Percentiles rank a stretch among this genome's conserved stretches.
These are phyloP conservation scores for Lachnellula cervina DNA, from an alignment of 2,329 filamentous ascomycete species.

Conservation along the genomic window DNA sequence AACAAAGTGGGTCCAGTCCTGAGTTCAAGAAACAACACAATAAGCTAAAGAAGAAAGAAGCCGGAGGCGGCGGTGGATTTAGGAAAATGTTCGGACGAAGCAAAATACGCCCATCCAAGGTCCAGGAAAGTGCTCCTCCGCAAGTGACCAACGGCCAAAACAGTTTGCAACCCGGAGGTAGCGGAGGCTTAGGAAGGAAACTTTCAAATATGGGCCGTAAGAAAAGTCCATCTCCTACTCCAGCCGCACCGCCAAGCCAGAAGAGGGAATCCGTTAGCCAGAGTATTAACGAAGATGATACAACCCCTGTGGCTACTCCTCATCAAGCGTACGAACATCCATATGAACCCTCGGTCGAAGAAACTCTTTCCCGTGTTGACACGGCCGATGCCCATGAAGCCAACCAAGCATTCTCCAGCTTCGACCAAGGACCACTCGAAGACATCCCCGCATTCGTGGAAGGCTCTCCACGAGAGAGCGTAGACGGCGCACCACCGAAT, in stretches of 20 bases:
- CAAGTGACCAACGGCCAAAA: conserved; percentile 47
- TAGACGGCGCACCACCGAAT: conserved; percentile 34
- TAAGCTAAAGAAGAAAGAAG: conserved; percentile 50
- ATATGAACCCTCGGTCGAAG: conserved; percentile 43
- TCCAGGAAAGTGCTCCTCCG: conserved; percentile 46
- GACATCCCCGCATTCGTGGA: conserved; percentile 85
- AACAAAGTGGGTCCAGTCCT: conserved; percentile 34
- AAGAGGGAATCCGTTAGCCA: conserved; percentile 27
- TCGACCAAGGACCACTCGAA: conserved; percentile 82
- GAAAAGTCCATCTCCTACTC: conserved; percentile 27
- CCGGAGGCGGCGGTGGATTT: conserved; percentile 41
- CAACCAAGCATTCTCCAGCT: conserved; percentile 58
- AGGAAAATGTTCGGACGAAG: conserved; percentile 61
- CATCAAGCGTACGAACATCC: conserved; percentile 33
- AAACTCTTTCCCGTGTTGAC: conserved; percentile 54
- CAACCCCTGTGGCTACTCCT: conserved; percentile 28
- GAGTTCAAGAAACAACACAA: conserved; percentile 43
- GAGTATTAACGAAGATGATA: conserved; percentile 24
- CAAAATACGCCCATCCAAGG: conserved; percentile 55
- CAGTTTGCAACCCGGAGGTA: conserved; percentile 25
- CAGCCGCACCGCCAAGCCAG: conserved; percentile 18
- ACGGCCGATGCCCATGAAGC: conserved; percentile 55
- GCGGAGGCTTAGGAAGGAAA: conserved; percentile 32
- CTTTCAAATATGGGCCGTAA: conserved; percentile 37
- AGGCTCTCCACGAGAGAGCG: conserved; percentile 27